Base-by-base conservation (phyloP, 1,139 yeast species). In the Casaregolazyma suthepensis region DNA sequence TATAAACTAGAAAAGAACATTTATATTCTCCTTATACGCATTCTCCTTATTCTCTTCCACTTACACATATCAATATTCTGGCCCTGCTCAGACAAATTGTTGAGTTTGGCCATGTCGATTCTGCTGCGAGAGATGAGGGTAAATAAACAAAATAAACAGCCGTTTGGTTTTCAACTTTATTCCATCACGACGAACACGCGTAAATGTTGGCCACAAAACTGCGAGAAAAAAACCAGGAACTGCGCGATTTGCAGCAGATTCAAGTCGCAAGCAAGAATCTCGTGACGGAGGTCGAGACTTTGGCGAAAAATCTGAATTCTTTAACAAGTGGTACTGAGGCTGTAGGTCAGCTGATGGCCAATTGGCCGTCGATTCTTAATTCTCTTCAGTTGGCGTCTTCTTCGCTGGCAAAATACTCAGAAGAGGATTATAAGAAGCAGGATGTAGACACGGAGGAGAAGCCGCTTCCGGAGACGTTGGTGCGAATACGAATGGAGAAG, bases 351-450 rank as follows among this genome's bases (percentile, higher is more conserved):
- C 66, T 71, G 22, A 61, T 71, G 61, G 75, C 83, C 9, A 85
- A 83, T 59, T 87, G 95, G 95, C 79, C 81, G 56, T 81, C 79
- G 56, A 85, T 87, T 17, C 74, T 83, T 20, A 75, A 82, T 56
- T 80, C 89, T 0, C 79, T 86, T 0, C 79, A 85, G 10, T 67
- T 87, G 62, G 91, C 94, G 0, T 52, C 56, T 58, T 67, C 82
- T 61, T 82, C 85, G 2, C 67, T 83, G 50, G 66, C 77, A 55
- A 77, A 75, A 53, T 75, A 79, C 57, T 60, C 76, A 0, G 77
- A 76, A 23, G 70, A 71, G 37, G 82, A 78, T 58, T 76, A 75
- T 52, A 79, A 78, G 40, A 23, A 40, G 22, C 62, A 66, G 12
- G 44, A 50, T 19, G 18, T 49, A 23, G 50, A 50, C 51, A 78